Evolutionary conservation across 176 grass and related monocot genomes (phyloP).

Genomic region (Aegilops umbellulata): DNA sequence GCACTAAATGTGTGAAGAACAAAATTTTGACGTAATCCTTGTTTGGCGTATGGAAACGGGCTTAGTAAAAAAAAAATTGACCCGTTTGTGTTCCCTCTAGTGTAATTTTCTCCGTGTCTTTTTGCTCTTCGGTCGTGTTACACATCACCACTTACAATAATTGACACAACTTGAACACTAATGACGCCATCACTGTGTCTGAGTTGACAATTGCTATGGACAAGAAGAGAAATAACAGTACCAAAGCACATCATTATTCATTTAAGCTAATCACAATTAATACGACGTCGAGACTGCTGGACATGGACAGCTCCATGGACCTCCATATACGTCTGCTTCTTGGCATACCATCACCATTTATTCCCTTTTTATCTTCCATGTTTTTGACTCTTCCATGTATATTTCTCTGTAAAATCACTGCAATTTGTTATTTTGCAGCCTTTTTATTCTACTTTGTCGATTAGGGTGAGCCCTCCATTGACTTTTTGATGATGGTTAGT

Average conservation of each 20-base stretch:
- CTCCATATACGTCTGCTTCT: constrained; percentile 10
- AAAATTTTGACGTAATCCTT: not conserved
- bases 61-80: not conserved
- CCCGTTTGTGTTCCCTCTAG: not conserved
- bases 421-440: not conserved
- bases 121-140: not conserved
- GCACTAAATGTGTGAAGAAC: not conserved
- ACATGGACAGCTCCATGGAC: constrained; percentile 34
- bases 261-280: not conserved
- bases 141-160: not conserved
- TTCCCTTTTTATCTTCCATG: not conserved
- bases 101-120: not conserved
- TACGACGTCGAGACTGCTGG: not conserved
- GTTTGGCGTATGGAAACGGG: not conserved
- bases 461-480: not conserved
- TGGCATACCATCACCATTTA: not conserved
- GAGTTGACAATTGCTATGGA: not conserved
- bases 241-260: not conserved
- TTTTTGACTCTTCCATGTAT: not conserved
- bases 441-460: not conserved
- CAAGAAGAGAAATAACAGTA: not conserved
- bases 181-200: not conserved
- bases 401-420: not conserved
- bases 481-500: not conserved
- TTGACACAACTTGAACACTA: not conserved